A percentile compares a stretch with the other conserved stretches of the same genome.
phyloP scores from a whole-genome alignment of 108 stramenopile species.

The Cyclotella choctawhatcheeana region DNA sequence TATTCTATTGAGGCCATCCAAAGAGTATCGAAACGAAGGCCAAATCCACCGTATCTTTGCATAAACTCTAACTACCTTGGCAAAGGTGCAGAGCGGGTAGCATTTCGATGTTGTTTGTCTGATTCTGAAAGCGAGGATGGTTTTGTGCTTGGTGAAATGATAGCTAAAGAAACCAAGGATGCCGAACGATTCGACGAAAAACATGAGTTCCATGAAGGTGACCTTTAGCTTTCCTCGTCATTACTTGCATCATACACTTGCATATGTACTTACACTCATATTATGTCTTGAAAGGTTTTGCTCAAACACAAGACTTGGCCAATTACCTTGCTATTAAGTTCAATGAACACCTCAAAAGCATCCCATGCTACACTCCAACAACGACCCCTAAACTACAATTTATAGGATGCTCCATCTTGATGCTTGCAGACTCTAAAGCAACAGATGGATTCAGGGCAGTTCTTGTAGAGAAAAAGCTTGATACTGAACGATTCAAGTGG shows the following conservation, averaged over 20 bases:
- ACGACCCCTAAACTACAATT: slow-evolving; percentile 51
- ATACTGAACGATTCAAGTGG: slow-evolving; percentile 55
- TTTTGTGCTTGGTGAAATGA: slow-evolving; percentile 51
- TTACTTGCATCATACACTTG: neutral
- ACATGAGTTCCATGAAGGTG: slow-evolving; percentile 42
- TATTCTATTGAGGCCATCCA: slow-evolving; percentile 22
- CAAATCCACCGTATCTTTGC: slow-evolving; percentile 35
- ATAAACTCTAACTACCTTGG: slow-evolving; percentile 33
- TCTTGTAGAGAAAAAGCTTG: slow-evolving; percentile 66
- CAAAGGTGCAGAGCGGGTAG: slow-evolving; percentile 58
- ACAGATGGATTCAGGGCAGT: slow-evolving; percentile 43
- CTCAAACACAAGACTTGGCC: slow-evolving; percentile 58
- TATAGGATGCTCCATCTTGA: slow-evolving; percentile 56
- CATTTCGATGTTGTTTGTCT: slow-evolving; percentile 49
- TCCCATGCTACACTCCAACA: slow-evolving; percentile 34
- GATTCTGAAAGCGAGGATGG: slow-evolving; percentile 18
- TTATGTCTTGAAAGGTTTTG: slow-evolving; percentile 20
- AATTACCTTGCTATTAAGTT: slow-evolving; percentile 53
- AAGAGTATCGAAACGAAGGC: neutral
- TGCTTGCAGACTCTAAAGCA: slow-evolving; percentile 51
- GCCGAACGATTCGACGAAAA: slow-evolving; percentile 48
- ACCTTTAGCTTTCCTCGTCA: neutral
- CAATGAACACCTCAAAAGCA: slow-evolving; percentile 41
- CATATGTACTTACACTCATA: too few relatives aligned
- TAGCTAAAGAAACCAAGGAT: slow-evolving; percentile 60